A percentile compares a stretch with the other conserved stretches of the same genome.
Evolutionary conservation across 805 yeast genomes (phyloP).

Genomic region (Naumovozyma castellii): DNA sequence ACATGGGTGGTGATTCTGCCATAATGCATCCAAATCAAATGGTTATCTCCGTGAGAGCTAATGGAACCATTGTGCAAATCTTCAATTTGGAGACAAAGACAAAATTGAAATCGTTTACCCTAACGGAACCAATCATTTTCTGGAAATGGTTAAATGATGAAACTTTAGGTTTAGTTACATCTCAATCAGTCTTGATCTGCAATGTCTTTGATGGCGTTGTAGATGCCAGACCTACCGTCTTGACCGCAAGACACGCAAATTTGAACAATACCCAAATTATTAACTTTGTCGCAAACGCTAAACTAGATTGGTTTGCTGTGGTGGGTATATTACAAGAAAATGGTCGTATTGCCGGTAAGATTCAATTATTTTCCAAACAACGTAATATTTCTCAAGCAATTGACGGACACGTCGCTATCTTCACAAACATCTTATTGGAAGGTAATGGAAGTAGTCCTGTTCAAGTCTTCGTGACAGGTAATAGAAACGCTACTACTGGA

Average conservation of each 20-base stretch:
- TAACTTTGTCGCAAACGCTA: conserved; percentile 74
- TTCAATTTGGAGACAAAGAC: conserved; percentile 83
- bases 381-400: conserved; percentile 93
- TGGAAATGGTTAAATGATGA: conserved; percentile 87
- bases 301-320: conserved; percentile 85
- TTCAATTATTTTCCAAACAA: conserved; percentile 80
- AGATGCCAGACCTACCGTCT: conserved; percentile 63
- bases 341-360: conserved; percentile 91
- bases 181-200: conserved; percentile 67
- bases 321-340: conserved; percentile 92
- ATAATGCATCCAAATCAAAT: conserved; percentile 89
- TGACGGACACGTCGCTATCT: conserved; percentile 94
- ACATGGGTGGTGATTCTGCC: conserved; percentile 95
- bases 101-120: conserved; percentile 76
- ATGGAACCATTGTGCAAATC: conserved; percentile 91
- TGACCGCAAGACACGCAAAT: conserved; percentile 77
- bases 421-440: conserved; percentile 65
- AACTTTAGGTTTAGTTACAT: conserved; percentile 77
- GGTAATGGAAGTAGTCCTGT: conserved; percentile 62
- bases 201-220: conserved; percentile 73
- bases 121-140: conserved; percentile 81
- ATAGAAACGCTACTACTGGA: conserved; percentile 70
- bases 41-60: conserved; percentile 89
- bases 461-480: conserved; percentile 87
- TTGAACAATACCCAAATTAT: conserved; percentile 79